A percentile compares a stretch with the other conserved stretches of the same genome.
These are phyloP conservation scores for Pyricularia pennisetigena DNA, from an alignment of 2,329 filamentous ascomycete genomes.

Conservation along the genomic window DNA sequence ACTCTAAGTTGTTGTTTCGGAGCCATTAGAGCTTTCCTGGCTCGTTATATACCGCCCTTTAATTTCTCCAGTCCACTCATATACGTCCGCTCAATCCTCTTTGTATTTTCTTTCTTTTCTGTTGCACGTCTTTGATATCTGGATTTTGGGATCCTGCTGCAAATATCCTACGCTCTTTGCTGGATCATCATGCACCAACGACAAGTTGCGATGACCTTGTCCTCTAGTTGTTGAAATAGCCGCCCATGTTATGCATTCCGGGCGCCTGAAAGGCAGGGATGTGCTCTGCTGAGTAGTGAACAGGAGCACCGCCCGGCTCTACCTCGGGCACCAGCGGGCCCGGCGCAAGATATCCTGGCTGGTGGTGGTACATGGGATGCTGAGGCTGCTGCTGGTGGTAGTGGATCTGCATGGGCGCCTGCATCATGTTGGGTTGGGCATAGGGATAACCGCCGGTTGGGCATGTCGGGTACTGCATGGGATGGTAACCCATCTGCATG, in stretches of 20 bases:
- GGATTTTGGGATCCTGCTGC: not conserved
- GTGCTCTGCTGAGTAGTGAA: not conserved
- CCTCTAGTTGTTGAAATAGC: not conserved
- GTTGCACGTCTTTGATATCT: not conserved
- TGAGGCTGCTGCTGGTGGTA: not conserved
- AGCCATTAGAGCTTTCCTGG: not conserved
- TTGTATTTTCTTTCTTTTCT: not conserved
- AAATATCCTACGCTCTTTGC: not conserved
- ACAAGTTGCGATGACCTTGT: not conserved
- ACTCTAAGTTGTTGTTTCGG: not conserved
- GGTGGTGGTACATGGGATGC: not conserved
- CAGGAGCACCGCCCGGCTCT: not conserved
- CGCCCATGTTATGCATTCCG: not conserved
- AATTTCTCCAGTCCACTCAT: not conserved
- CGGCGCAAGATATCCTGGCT: not conserved
- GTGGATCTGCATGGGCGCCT: not conserved
- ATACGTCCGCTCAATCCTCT: not conserved
- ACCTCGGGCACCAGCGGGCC: not conserved
- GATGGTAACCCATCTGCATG: not conserved
- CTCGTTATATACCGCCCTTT: not conserved
- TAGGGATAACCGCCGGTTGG: not conserved
- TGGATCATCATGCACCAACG: not conserved
- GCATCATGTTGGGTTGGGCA: not conserved
- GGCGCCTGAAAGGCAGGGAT: not conserved
- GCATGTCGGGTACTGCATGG: not conserved